Percentiles rank a stretch among this genome's conserved stretches.
These are phyloP conservation scores for Inonotus obliquus DNA, from an alignment of 1,284 basidiomycete genomes.

Conservation along the genomic window DNA sequence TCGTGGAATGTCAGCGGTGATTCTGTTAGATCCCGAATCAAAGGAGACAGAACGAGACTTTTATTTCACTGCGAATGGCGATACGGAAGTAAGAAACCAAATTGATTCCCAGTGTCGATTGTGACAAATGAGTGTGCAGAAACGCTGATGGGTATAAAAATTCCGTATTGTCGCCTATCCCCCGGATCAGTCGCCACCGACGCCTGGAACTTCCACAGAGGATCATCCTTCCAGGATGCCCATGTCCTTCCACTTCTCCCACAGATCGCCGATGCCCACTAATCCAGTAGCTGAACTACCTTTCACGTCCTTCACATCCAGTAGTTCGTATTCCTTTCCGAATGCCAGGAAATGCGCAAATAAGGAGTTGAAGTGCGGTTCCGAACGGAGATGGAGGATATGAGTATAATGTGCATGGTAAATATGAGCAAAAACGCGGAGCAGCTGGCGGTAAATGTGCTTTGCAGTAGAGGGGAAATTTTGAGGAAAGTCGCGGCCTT, in stretches of 20 bases:
- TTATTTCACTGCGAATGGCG: too few relatives aligned
- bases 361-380: conserved; percentile 97
- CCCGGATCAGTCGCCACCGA: background rate
- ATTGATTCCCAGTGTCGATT: too few relatives aligned
- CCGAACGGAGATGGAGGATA: conserved; percentile 90
- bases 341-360: conserved; percentile 97
- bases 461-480: conserved; percentile 91
- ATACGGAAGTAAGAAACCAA: too few relatives aligned
- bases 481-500: conserved; percentile 88
- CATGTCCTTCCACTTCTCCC: conserved; percentile 88
- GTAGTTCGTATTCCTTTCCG: conserved; percentile 86
- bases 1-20: too few relatives aligned
- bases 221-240: conserved; percentile 51
- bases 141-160: conserved; percentile 14
- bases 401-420: conserved; percentile 94
- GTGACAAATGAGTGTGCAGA: too few relatives aligned
- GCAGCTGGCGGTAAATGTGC: conserved; percentile 94
- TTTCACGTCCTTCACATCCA: conserved; percentile 88
- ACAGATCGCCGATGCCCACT: conserved; percentile 80
- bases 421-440: conserved; percentile 96
- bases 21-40: too few relatives aligned
- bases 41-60: too few relatives aligned
- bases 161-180: background rate
- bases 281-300: conserved; percentile 50
- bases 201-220: background rate